These are phyloP conservation scores for Cyphellophora europaea DNA, from an alignment of 2,329 filamentous ascomycete genomes.

Conservation along the genomic window DNA sequence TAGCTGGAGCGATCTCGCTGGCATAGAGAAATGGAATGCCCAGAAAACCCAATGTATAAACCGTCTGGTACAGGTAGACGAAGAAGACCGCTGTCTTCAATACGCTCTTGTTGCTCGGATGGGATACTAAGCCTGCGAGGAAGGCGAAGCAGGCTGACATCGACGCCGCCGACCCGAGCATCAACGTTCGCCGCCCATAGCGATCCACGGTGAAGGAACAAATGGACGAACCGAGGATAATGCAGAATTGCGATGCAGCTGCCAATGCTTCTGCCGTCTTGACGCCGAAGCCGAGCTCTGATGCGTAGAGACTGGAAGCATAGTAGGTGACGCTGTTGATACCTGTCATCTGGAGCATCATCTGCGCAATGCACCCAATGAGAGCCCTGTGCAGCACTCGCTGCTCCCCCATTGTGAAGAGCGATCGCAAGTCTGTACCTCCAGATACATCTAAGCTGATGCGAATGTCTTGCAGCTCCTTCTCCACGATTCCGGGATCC, in stretches of 20 bases:
- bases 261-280: conserved; percentile 38
- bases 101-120: not conserved
- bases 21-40: conserved; percentile 54
- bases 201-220: conserved; percentile 43
- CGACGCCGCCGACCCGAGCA: conserved; percentile 60
- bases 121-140: not conserved
- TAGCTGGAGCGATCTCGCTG: conserved; percentile 53
- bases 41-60: conserved; percentile 22
- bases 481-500: conserved; percentile 22
- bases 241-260: conserved; percentile 44
- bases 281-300: conserved; percentile 29
- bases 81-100: not conserved
- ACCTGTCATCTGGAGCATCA: conserved; percentile 41
- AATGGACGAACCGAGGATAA: conserved; percentile 43
- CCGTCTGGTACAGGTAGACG: conserved; percentile 1
- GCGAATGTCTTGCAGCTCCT: conserved; percentile 1
- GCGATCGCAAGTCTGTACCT: conserved; percentile 2
- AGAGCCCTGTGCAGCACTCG: conserved; percentile 44
- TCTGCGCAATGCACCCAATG: conserved; percentile 47
- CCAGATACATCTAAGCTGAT: conserved; percentile 2
- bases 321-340: conserved; percentile 37
- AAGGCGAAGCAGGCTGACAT: conserved; percentile 47
- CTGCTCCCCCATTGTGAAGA: conserved; percentile 49
- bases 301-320: conserved; percentile 32
- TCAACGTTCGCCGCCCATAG: conserved; percentile 53